Evolutionary conservation across 2,329 filamentous ascomycete genomes (phyloP).

Genomic region (Apiospora aurea): DNA sequence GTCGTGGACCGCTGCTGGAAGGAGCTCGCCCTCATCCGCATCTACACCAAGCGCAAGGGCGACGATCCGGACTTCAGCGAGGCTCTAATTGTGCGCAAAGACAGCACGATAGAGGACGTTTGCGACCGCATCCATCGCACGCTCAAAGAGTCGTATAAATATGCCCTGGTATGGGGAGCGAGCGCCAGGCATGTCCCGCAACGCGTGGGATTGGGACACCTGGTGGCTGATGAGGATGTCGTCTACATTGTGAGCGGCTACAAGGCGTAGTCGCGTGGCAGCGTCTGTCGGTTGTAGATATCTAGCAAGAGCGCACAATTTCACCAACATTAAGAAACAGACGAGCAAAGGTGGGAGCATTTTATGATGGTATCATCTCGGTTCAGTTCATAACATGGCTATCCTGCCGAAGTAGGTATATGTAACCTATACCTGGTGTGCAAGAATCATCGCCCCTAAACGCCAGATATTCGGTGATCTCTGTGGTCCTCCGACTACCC

Average conservation of each 20-base stretch:
- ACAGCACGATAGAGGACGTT: constrained; percentile 93
- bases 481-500: constrained; percentile 9
- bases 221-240: constrained; percentile 75
- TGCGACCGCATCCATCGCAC: constrained; percentile 94
- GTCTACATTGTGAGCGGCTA: constrained; percentile 72
- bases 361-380: constrained; percentile 10
- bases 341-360: not conserved
- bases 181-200: constrained; percentile 96
- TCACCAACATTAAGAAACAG: not conserved
- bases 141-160: constrained; percentile 98
- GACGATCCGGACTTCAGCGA: constrained; percentile 88
- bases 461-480: constrained; percentile 3
- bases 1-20: constrained; percentile 96
- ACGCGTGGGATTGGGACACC: constrained; percentile 84
- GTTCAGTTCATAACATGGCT: constrained; percentile 10
- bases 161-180: constrained; percentile 96
- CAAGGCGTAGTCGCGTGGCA: constrained; percentile 55
- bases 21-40: constrained; percentile 85
- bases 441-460: constrained; percentile 18
- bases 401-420: constrained; percentile 19
- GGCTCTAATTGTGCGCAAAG: constrained; percentile 88
- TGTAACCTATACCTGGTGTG: constrained; percentile 7
- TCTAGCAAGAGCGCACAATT: not conserved
- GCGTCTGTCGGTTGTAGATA: not conserved
- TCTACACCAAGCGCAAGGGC: constrained; percentile 98